Evolutionary conservation across 2,329 filamentous ascomycete genomes (phyloP).

Genomic region (Monilinia aucupariae): DNA sequence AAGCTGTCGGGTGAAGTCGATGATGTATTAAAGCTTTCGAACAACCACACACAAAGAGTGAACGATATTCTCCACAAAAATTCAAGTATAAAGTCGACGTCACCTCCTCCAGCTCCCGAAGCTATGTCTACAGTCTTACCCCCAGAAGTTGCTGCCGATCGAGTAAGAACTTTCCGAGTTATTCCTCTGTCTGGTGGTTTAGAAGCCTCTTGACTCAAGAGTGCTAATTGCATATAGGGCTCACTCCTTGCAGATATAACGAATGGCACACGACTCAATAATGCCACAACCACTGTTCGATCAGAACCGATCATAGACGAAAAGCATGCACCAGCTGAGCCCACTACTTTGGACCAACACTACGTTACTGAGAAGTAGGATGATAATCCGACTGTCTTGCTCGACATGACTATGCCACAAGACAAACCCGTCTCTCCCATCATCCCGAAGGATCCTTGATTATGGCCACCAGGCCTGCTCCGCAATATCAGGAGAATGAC

Average conservation of each 20-base stretch:
- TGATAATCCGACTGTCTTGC: background rate
- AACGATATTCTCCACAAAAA: slow-evolving; percentile 26
- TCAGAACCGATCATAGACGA: background rate
- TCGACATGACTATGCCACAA: slow-evolving; percentile 11
- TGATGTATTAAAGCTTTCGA: slow-evolving; percentile 31
- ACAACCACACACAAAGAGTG: slow-evolving; percentile 32
- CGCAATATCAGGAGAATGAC: background rate
- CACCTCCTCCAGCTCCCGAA: background rate
- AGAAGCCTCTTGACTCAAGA: background rate
- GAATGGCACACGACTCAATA: background rate
- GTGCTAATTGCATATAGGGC: background rate
- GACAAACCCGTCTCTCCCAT: background rate
- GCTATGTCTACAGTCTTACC: background rate
- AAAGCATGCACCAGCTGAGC: background rate
- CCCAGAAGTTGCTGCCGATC: background rate
- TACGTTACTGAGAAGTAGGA: background rate
- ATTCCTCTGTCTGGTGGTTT: background rate
- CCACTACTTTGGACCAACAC: background rate
- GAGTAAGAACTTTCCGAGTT: background rate
- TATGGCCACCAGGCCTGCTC: background rate
- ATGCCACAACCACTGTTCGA: background rate
- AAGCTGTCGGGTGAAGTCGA: slow-evolving; percentile 37
- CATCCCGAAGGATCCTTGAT: background rate
- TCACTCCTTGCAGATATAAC: background rate
- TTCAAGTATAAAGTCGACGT: background rate